Evolutionary conservation across 2,329 filamentous ascomycete genomes (phyloP).

Genomic region (Talaromyces amestolkiae): DNA sequence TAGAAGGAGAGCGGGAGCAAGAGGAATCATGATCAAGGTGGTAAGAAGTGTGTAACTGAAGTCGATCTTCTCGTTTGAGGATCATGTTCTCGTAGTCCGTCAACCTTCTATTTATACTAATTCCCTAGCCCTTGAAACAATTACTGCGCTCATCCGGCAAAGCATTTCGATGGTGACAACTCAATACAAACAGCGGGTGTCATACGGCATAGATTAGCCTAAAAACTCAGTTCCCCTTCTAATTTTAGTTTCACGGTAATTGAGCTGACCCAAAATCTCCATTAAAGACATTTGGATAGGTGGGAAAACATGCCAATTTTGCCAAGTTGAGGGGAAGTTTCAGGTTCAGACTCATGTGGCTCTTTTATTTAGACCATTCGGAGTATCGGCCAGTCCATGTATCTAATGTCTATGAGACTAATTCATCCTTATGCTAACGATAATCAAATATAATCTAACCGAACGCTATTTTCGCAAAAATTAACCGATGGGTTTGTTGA

Average conservation of each 20-base stretch:
- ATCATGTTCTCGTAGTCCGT: neutral
- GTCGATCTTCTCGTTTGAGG: neutral
- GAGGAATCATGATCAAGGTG: neutral
- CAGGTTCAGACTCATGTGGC: neutral
- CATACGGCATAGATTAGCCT: neutral
- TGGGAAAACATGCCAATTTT: neutral
- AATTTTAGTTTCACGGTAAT: neutral
- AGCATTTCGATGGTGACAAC: neutral
- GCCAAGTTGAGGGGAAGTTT: neutral
- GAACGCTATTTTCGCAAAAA: neutral
- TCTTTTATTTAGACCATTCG: neutral
- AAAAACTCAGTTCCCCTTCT: neutral
- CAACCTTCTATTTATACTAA: neutral
- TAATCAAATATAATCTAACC: neutral
- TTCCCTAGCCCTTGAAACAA: neutral
- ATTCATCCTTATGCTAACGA: neutral
- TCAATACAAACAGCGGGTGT: neutral
- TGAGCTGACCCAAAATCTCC: no score
- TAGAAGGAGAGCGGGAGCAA: neutral
- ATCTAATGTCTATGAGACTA: neutral
- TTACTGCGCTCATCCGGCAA: neutral
- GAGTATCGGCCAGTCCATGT: neutral
- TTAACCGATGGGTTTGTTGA: neutral
- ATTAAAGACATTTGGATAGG: no score
- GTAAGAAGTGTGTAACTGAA: neutral